These are phyloP conservation scores for Salix viminalis DNA, from an alignment of 345 rosid species.

Conservation along the genomic window DNA sequence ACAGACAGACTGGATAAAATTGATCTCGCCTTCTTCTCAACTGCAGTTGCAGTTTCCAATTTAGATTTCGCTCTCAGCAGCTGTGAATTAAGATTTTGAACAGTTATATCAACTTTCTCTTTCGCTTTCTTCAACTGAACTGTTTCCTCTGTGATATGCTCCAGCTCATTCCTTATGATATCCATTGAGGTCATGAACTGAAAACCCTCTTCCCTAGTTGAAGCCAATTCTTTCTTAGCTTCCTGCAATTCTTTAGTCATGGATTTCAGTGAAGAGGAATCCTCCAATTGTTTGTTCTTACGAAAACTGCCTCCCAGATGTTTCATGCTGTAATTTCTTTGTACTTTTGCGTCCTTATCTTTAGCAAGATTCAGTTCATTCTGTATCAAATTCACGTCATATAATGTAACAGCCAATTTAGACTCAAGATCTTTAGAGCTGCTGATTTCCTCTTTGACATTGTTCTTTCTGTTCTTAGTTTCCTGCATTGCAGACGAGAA, in stretches of 20 bases:
- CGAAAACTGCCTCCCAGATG: conserved; percentile 10
- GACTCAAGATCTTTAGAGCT: conserved; percentile 46
- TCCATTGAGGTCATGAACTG: conserved; percentile 64
- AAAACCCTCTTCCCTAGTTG: conserved; percentile 49
- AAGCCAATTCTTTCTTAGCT: conserved; percentile 58
- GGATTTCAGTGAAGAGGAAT: conserved; percentile 32
- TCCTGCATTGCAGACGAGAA: conserved; percentile 30
- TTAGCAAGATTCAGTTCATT: conserved; percentile 51
- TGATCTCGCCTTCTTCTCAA: conserved; percentile 52
- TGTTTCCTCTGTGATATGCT: conserved; percentile 46
- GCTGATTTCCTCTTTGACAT: conserved; percentile 43
- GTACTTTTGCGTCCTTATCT: conserved; percentile 38
- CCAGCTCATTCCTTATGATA: conserved; percentile 56
- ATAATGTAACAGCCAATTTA: conserved; percentile 47
- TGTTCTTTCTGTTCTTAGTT: conserved; percentile 32
- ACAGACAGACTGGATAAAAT: conserved; percentile 43
- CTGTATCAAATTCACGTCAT: conserved; percentile 53
- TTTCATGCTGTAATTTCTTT: conserved; percentile 32
- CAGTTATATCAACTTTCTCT: conserved; percentile 41
- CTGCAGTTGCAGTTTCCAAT: conserved; percentile 47
- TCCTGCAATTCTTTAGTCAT: conserved; percentile 50
- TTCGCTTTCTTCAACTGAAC: conserved; percentile 38
- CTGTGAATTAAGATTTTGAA: conserved; percentile 62
- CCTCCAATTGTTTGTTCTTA: conserved; percentile 19
- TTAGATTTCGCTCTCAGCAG: conserved; percentile 63